Evolutionary conservation across 495 filamentous ascomycete genomes (phyloP).

Genomic region (Lichenothelia convexa): DNA sequence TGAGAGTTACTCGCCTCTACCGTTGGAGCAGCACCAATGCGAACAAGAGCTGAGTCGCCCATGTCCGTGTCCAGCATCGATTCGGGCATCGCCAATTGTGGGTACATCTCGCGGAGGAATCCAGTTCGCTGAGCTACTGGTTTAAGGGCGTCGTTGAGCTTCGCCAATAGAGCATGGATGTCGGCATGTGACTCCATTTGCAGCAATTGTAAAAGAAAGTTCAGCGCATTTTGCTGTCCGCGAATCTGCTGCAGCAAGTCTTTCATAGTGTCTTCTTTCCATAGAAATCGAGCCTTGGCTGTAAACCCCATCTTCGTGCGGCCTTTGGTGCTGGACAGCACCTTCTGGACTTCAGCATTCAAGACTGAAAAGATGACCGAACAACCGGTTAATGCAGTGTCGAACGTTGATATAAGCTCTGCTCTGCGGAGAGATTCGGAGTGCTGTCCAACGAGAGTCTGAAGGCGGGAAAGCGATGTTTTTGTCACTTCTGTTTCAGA

Average conservation of each 20-base stretch:
- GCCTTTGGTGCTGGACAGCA: background rate
- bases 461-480: constrained; percentile 3
- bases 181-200: constrained; percentile 3
- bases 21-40: too few relatives aligned
- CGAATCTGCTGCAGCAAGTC: constrained; percentile 11
- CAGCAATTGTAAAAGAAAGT: constrained; percentile 7
- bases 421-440: background rate
- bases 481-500: constrained; percentile 6
- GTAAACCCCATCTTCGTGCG: background rate
- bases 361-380: constrained; percentile 3
- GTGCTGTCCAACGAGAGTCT: constrained; percentile 1
- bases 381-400: constrained; percentile 6
- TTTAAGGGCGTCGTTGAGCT: background rate
- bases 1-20: too few relatives aligned
- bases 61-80: too few relatives aligned
- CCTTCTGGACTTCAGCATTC: constrained; percentile 2
- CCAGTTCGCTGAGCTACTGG: too few relatives aligned
- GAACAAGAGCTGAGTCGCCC: too few relatives aligned
- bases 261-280: constrained; percentile 10
- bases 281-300: constrained; percentile 4
- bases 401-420: constrained; percentile 3
- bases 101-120: too few relatives aligned
- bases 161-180: background rate
- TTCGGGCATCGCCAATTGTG: too few relatives aligned
- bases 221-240: constrained; percentile 7